Evolutionary conservation across 306 rosid genomes (phyloP), one percentile per base, ranked within the genome.

Genomic region (Mimosa pudica): DNA sequence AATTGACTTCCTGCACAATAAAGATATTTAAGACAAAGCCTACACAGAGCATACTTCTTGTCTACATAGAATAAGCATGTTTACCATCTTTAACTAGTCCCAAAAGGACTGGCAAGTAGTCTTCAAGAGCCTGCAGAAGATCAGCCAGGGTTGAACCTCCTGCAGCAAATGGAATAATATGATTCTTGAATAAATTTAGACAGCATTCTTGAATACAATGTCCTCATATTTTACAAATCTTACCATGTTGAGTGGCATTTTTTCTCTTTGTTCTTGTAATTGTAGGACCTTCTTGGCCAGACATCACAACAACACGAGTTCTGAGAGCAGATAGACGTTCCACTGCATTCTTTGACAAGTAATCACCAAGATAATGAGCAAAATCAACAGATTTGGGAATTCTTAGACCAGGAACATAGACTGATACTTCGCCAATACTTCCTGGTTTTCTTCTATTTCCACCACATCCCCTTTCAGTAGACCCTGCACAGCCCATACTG

Each of bases 1-100:
- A 95, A 92, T 82, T 95, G 97, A 87, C 87, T 93, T 88, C 98
- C 98, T 95, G 81, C 80, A 60, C 79, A 74, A 47, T 63, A 86
- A 60, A 85, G 55, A 82, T 52, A 78, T 73, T 42, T 48, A 82
- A 78, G 71, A 69, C 70, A 73, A 76, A 51, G 49, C 74, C 35
- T 42, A 51, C 78, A 76, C 54, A 82, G 79, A 63, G 79, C 47
- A 83, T 35, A 42, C 32, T 70, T 82, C 71, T 42, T 16, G 78
- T 18, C 60, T 78, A 64, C 60, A 67, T 11, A 71, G 44, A 42
- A 70, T 51, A 71, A 77, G 45, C 55, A 63, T 14, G 20, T 67
- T 87, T 90, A 95, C 98, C 99, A 82, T 95, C 99, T 83, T 91
- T 90, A 83, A 89, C 93, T 84, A 95, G 83, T 80, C 98, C 99